Percentiles rank a stretch among this genome's conserved stretches.
These are phyloP conservation scores for Solanum hybrid DNA, from an alignment of 305 asterid genomes.

Conservation along the genomic window DNA sequence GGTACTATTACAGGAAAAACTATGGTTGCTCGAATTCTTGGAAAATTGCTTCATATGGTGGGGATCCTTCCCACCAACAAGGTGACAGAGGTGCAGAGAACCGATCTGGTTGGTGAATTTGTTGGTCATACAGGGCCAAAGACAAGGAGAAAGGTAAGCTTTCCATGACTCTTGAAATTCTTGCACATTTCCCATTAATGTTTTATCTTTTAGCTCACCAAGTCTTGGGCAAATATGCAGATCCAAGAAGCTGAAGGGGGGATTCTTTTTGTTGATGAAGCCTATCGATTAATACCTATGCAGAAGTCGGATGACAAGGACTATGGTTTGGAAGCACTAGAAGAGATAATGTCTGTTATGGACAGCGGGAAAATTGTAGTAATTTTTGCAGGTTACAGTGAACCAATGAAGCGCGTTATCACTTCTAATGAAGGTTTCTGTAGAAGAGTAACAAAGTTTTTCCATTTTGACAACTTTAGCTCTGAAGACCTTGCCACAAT, in stretches of 20 bases:
- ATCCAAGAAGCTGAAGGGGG: slow-evolving; percentile 96
- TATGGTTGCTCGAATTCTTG: slow-evolving; percentile 81
- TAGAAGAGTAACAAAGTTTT: slow-evolving; percentile 66
- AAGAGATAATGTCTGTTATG: slow-evolving; percentile 85
- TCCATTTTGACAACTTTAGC: slow-evolving; percentile 54
- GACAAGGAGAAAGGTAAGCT: slow-evolving; percentile 75
- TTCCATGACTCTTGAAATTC: background rate
- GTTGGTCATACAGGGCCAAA: slow-evolving; percentile 92
- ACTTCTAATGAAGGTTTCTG: slow-evolving; percentile 78
- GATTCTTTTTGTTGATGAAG: slow-evolving; percentile 83
- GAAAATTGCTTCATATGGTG: slow-evolving; percentile 79
- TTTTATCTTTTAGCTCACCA: background rate
- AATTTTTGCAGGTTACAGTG: slow-evolving; percentile 84
- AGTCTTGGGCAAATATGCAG: slow-evolving; percentile 22
- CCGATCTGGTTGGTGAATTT: slow-evolving; percentile 85
- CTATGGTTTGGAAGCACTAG: slow-evolving; percentile 72
- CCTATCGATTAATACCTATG: slow-evolving; percentile 74
- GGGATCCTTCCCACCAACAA: slow-evolving; percentile 71
- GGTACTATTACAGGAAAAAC: slow-evolving; percentile 57
- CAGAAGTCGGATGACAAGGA: slow-evolving; percentile 47
- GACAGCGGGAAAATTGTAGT: slow-evolving; percentile 69
- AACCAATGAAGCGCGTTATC: slow-evolving; percentile 78
- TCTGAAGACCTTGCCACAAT: slow-evolving; percentile 65
- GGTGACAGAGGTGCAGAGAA: slow-evolving; percentile 89
- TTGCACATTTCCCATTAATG: background rate